Evolutionary conservation across 2,329 filamentous ascomycete species (phyloP).

Genomic region (Curvularia verruculosa): DNA sequence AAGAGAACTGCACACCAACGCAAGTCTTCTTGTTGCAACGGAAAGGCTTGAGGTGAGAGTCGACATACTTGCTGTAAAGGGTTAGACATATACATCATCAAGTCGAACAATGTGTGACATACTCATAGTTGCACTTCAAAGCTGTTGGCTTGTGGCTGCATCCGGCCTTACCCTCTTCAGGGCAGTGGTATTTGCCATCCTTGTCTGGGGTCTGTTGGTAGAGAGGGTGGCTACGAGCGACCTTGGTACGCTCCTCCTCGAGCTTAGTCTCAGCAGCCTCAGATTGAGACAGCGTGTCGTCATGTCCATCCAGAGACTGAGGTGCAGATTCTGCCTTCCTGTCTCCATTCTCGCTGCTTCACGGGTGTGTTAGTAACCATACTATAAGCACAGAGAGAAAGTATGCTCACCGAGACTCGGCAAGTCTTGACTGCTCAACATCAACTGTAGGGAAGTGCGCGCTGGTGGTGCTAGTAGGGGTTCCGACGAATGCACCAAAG

Average conservation of each 20-base stretch:
- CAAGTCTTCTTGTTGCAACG: conserved; percentile 87
- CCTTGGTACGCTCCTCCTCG: conserved; percentile 48
- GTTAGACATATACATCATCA: conserved; percentile 5
- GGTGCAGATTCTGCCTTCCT: conserved; percentile 27
- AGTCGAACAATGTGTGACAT: conserved; percentile 53
- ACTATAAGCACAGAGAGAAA: background rate
- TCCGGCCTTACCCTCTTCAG: conserved; percentile 73
- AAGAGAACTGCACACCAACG: conserved; percentile 87
- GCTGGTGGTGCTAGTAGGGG: conserved; percentile 41
- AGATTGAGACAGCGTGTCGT: conserved; percentile 36
- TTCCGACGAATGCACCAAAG: conserved; percentile 39
- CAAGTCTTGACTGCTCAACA: conserved; percentile 29
- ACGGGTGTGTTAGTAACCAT: background rate
- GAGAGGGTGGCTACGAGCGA: conserved; percentile 63
- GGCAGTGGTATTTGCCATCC: conserved; percentile 93
- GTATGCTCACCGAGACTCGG: conserved; percentile 4
- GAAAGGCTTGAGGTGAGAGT: conserved; percentile 96
- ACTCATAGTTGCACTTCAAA: conserved; percentile 99
- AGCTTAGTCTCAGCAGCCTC: conserved; percentile 42
- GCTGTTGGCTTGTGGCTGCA: conserved; percentile 94
- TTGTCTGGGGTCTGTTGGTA: conserved; percentile 70
- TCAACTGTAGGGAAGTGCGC: conserved; percentile 32
- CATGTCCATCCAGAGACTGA: conserved; percentile 39
- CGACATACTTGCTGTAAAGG: conserved; percentile 82
- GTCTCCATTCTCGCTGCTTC: conserved; percentile 35